phyloP scores from a whole-genome alignment of 306 rosid genomes.

The Neltuma alba region DNA sequence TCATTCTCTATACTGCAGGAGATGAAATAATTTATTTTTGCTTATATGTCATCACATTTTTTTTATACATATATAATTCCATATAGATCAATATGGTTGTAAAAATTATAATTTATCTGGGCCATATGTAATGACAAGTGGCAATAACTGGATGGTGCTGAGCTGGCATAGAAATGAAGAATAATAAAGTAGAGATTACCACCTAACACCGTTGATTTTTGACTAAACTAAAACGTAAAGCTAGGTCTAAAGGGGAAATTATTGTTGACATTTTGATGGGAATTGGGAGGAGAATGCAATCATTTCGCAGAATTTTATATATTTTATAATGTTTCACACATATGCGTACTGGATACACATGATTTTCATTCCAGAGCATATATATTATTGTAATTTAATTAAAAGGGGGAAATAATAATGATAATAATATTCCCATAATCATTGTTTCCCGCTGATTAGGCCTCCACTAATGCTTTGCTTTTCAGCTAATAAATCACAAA shows the following conservation, averaged over 20 bases:
- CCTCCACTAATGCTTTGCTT: constrained; percentile 37
- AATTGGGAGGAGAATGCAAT: constrained; percentile 20
- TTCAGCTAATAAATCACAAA: constrained; percentile 1
- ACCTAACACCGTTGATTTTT: constrained; percentile 49
- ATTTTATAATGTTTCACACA: constrained; percentile 19
- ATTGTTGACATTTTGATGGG: constrained; percentile 43
- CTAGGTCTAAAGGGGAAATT: constrained; percentile 34
- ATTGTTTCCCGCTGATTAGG: constrained; percentile 41
- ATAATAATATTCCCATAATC: constrained; percentile 11
- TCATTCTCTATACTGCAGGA: constrained; percentile 1
- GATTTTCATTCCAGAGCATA: constrained; percentile 5
- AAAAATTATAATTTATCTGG: neutral
- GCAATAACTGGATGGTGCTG: constrained; percentile 31
- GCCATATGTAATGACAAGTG: neutral
- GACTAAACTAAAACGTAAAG: constrained; percentile 43
- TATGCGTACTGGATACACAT: constrained; percentile 19
- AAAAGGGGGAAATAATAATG: neutral
- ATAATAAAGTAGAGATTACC: constrained; percentile 26
- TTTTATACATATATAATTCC: constrained; percentile 7
- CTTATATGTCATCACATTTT: neutral
- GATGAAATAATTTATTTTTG: neutral
- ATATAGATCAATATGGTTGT: too few relatives aligned
- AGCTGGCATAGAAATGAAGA: constrained; percentile 36
- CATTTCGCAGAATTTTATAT: constrained; percentile 13
- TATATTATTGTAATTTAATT: neutral